Evolutionary conservation across 805 yeast genomes (phyloP).

Genomic region (Sugiyamaella mastotermitis): DNA sequence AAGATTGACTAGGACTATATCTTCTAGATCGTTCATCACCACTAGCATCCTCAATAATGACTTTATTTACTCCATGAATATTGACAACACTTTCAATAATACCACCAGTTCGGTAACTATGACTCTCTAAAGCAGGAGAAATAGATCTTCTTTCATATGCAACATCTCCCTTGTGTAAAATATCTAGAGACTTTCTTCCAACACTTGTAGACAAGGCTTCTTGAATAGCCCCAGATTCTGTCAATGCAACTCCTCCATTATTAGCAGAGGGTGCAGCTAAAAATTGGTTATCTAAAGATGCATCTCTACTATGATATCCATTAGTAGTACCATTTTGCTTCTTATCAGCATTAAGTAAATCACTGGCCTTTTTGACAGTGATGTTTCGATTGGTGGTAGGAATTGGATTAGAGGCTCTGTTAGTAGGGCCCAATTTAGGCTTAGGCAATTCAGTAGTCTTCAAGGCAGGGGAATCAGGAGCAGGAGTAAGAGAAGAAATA

Average conservation of each 20-base stretch:
- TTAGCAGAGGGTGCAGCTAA: conserved; percentile 3
- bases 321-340: conserved; percentile 1
- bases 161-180: conserved; percentile 9
- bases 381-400: conserved; percentile 58
- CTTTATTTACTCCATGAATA: conserved; percentile 77
- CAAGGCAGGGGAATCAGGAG: conserved; percentile 3
- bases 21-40: conserved; percentile 10
- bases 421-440: conserved; percentile 45
- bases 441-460: conserved; percentile 3
- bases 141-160: conserved; percentile 17
- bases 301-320: neutral
- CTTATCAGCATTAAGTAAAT: neutral
- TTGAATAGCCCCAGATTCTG: conserved; percentile 11
- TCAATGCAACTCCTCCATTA: conserved; percentile 4
- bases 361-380: conserved; percentile 43
- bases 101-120: conserved; percentile 42
- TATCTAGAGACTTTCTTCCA: conserved; percentile 6
- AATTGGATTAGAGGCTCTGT: conserved; percentile 64
- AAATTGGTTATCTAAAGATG: conserved; percentile 1
- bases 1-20: no score
- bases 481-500: conserved; percentile 3
- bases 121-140: conserved; percentile 19
- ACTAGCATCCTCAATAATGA: conserved; percentile 60
- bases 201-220: conserved; percentile 5
- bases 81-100: conserved; percentile 79